A percentile compares a stretch with the other conserved stretches of the same genome.
Evolutionary conservation across 2,329 filamentous ascomycete species (phyloP).

Genomic region (Endothia cerciana): DNA sequence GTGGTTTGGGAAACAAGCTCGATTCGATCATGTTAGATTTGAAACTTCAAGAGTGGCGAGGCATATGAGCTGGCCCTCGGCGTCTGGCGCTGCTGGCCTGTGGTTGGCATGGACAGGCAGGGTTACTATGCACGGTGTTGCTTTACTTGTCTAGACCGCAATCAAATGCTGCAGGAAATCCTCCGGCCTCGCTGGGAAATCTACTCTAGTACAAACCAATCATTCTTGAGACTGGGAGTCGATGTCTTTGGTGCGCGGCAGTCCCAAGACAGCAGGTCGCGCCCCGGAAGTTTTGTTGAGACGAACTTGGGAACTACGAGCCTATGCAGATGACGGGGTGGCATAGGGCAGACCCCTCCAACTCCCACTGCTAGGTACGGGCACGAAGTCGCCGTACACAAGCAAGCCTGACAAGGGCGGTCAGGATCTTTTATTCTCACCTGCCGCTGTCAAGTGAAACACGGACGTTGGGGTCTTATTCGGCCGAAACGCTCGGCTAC

Average conservation of each 20-base stretch:
- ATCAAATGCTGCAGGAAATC: constrained; percentile 16
- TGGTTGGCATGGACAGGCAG: constrained; percentile 13
- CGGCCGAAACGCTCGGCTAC: background rate
- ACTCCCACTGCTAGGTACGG: background rate
- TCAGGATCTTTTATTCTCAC: background rate
- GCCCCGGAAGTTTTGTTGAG: background rate
- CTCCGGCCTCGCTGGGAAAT: background rate
- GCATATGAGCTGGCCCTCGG: background rate
- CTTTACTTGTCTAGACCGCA: constrained; percentile 12
- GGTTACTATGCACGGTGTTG: constrained; percentile 1
- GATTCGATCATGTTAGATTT: constrained; percentile 18
- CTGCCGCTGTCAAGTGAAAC: background rate
- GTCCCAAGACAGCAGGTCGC: background rate
- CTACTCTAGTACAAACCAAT: no score
- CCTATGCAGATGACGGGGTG: background rate
- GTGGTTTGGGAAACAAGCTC: constrained; percentile 5
- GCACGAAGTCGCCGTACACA: background rate
- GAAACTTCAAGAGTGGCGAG: constrained; percentile 11
- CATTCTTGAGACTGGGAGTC: background rate
- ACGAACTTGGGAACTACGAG: background rate
- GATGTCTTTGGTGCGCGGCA: background rate
- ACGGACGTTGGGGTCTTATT: background rate
- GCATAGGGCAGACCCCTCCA: background rate
- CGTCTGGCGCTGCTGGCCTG: background rate
- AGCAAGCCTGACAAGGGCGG: background rate